A percentile compares a stretch with the other conserved stretches of the same genome.
Conservation (phyloP, 768 basidiomycete species). For the Tylopilus subfusipes region DNA sequence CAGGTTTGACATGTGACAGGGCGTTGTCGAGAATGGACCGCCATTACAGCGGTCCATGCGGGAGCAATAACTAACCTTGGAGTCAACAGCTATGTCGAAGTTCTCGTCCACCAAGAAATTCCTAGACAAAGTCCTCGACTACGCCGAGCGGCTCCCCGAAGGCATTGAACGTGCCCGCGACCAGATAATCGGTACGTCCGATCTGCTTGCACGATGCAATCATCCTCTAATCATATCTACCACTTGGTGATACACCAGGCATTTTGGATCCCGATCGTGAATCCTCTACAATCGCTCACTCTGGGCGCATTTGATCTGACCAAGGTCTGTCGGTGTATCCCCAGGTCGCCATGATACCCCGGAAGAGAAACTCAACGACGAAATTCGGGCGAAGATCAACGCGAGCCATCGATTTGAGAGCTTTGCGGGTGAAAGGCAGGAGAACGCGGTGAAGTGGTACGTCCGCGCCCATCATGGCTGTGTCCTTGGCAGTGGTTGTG, state of each 20-base stretch:
- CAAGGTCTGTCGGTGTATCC: not conserved
- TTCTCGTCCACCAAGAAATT: slow-evolving; percentile 36
- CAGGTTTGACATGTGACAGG: slow-evolving; percentile 3
- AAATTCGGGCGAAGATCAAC: slow-evolving; percentile 70
- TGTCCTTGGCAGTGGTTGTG: not conserved
- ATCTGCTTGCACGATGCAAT: not conserved
- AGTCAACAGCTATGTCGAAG: not conserved
- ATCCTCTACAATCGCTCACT: slow-evolving; percentile 2
- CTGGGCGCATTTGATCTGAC: not conserved
- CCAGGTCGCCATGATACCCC: slow-evolving; percentile 70
- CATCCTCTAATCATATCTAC: not conserved
- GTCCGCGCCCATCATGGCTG: slow-evolving; percentile 20
- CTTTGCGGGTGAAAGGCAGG: slow-evolving; percentile 69
- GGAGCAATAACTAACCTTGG: not conserved
- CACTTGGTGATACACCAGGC: slow-evolving; percentile 20
- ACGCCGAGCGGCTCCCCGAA: slow-evolving; percentile 37
- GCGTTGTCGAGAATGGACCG: not conserved
- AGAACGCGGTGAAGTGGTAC: slow-evolving; percentile 82
- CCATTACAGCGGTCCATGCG: not conserved
- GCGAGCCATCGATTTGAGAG: slow-evolving; percentile 78
- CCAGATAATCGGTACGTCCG: slow-evolving; percentile 34
- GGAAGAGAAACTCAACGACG: slow-evolving; percentile 67
- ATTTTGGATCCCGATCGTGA: slow-evolving; percentile 34
- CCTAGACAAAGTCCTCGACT: slow-evolving; percentile 35
- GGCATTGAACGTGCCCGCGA: slow-evolving; percentile 35